phyloP scores from a whole-genome alignment of 345 rosid genomes.

The Stellera chamaejasme region DNA sequence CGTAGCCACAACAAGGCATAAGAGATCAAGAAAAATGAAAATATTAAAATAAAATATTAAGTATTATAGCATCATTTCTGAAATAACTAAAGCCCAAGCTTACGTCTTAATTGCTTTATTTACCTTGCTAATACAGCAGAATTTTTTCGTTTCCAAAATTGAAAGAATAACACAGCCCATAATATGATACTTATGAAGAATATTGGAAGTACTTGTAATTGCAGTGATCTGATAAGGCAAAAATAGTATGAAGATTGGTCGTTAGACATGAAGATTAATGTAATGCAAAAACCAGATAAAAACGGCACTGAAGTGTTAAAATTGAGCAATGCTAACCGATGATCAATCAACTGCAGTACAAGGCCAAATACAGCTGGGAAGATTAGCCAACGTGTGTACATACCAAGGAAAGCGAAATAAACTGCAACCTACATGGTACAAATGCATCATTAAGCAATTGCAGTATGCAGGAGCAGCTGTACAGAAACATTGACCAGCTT shows the following conservation, averaged over 20 bases:
- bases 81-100: background rate
- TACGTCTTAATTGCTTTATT: background rate
- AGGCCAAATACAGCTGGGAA: conserved; percentile 76
- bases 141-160: conserved; percentile 96
- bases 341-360: conserved; percentile 56
- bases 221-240: conserved; percentile 46
- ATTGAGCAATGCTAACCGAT: conserved; percentile 39
- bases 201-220: conserved; percentile 60
- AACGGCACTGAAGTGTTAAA: too few relatives aligned
- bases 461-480: conserved; percentile 1
- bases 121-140: conserved; percentile 73
- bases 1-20: conserved; percentile 2
- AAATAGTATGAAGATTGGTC: background rate
- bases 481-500: background rate
- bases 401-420: conserved; percentile 85
- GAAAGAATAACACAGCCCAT: conserved; percentile 89
- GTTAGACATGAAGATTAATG: too few relatives aligned
- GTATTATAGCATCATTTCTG: background rate
- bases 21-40: background rate
- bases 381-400: conserved; percentile 74
- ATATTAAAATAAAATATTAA: background rate
- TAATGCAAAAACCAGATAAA: too few relatives aligned
- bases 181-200: conserved; percentile 61
- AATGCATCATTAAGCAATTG: conserved; percentile 13
- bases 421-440: conserved; percentile 56